phyloP scores from a whole-genome alignment of 129 eudicot species.

The Ambrosia artemisiifolia region DNA sequence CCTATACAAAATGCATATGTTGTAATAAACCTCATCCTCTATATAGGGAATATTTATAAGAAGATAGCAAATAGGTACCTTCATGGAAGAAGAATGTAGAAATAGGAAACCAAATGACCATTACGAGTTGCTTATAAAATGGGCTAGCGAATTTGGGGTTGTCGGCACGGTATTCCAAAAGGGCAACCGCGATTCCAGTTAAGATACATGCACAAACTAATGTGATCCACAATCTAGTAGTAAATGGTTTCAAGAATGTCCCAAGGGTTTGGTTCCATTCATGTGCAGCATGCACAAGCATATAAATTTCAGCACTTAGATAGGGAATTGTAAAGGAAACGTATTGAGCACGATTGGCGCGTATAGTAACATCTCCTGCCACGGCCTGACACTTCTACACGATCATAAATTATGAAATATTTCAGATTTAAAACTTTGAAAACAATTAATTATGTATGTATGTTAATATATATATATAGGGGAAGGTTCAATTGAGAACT shows the following conservation, averaged over 20 bases:
- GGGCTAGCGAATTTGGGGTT: constrained; percentile 17
- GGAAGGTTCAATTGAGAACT: too few species aligned
- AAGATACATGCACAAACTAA: constrained; percentile 1
- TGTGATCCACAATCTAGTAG: constrained; percentile 18
- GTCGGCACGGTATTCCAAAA: constrained; percentile 21
- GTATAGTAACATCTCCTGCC: constrained; percentile 24
- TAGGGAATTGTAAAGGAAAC: constrained; percentile 25
- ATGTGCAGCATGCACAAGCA: constrained; percentile 23
- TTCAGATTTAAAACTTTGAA: neutral
- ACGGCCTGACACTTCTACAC: constrained; percentile 14
- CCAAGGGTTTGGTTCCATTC: constrained; percentile 26
- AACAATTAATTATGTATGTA: neutral
- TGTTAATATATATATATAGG: neutral
- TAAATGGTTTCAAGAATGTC: constrained; percentile 30
- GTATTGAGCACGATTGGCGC: constrained; percentile 3
- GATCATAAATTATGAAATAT: neutral
- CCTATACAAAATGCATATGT: too few species aligned
- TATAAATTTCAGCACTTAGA: constrained; percentile 27
- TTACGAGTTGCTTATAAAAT: constrained; percentile 11
- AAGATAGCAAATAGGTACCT: constrained; percentile 13
- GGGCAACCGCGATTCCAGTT: constrained; percentile 17
- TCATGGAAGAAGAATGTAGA: constrained; percentile 27
- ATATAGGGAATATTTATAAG: neutral
- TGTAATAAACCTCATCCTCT: too few species aligned
- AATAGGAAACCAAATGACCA: constrained; percentile 32